Evolutionary conservation across 1,284 basidiomycete genomes (phyloP).

Genomic region (Cutaneotrichosporon cavernicola): DNA sequence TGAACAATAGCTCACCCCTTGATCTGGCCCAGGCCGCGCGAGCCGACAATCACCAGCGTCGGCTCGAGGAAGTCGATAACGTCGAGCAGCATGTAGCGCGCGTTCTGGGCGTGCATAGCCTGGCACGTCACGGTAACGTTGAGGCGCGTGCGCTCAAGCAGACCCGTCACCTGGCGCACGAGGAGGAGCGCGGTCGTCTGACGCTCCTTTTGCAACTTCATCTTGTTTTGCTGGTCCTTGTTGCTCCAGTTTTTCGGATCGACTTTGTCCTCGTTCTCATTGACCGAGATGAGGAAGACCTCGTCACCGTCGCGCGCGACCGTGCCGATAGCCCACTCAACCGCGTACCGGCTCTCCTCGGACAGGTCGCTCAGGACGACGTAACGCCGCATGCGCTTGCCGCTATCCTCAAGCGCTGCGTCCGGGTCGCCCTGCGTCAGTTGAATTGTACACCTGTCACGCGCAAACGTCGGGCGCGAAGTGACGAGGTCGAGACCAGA

Average conservation of each 20-base stretch:
- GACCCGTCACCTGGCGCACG: conserved; percentile 78
- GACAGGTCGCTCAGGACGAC: conserved; percentile 91
- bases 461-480: conserved; percentile 77
- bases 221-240: conserved; percentile 69
- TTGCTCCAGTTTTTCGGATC: conserved; percentile 69
- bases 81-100: conserved; percentile 88
- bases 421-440: conserved; percentile 80
- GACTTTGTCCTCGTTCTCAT: conserved; percentile 90
- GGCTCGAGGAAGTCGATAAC: conserved; percentile 88
- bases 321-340: conserved; percentile 96
- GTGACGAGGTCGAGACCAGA: conserved; percentile 58
- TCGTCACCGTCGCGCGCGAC: conserved; percentile 93
- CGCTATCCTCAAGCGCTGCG: conserved; percentile 57
- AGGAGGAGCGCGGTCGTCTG: conserved; percentile 85
- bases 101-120: conserved; percentile 93
- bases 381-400: conserved; percentile 68
- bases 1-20: conserved; percentile 66
- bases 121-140: conserved; percentile 86
- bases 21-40: conserved; percentile 81
- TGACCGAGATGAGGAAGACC: conserved; percentile 80
- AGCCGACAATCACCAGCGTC: conserved; percentile 92
- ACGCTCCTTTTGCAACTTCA: conserved; percentile 87
- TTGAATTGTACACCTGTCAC: conserved; percentile 88
- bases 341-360: conserved; percentile 84
- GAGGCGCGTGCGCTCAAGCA: conserved; percentile 84